Base-by-base conservation (phyloP, 2,329 filamentous ascomycete genomes). In the Didymella lethalis region DNA sequence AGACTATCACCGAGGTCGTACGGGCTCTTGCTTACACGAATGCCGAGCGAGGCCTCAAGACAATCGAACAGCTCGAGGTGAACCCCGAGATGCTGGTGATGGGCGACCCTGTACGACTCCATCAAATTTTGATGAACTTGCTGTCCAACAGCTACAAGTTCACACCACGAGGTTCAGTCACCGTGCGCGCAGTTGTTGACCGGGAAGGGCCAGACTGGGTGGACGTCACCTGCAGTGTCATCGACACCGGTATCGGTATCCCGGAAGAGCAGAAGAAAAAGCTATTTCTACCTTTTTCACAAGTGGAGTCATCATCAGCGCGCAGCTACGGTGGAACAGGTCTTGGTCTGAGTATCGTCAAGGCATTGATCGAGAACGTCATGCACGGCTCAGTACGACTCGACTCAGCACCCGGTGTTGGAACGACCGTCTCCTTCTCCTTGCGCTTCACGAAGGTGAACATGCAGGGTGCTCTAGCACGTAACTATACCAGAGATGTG, bases 131-230 rank as follows among this genome's bases (percentile, higher is more conserved):
- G 31, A 91, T 91, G 65, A 97, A 97, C 70, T 84, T 97, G 26
- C 90, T 97, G 43, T 91, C 90, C 63, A 97, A 97, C 80, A 94
- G 91, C 71, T 89, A 97, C 77, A 97, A 97, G 74, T 97, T 97
- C 73, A 97, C 93, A 0, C 90, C 93, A 57, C 85, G 89, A 57
- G 93, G 93, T 0, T 91, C 90, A 0, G 91, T 97, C 58, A 96
- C 91, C 0, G 92, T 97, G 50, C 88, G 88, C 46, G 91, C 92
- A 4, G 85, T 85, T 25, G 85, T 93, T 20, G 88, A 92, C 45
- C 82, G 83, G 7, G 91, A 97, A 72, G 88, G 87, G 10, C 82
- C 85, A 14, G 86, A 91, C 38, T 85, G 84, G 57, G 88, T 92
- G 7, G 88, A 88, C 26, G 82, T 97, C 54, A 93, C 90, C 2